Conservation (phyloP, 2,329 filamentous ascomycete species). For the Orbilia javanica region DNA sequence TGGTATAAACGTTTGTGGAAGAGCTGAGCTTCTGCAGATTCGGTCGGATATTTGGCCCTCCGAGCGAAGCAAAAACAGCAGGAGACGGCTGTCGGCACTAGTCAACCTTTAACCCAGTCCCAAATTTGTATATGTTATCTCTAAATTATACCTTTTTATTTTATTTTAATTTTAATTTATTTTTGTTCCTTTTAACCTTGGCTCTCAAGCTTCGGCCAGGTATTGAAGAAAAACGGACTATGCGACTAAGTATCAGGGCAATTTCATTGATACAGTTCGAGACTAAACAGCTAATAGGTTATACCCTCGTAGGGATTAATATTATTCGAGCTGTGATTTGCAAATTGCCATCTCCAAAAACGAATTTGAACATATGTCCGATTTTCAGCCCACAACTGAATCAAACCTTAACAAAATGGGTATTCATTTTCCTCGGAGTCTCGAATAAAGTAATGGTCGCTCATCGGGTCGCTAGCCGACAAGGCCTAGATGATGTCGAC, state of each 20-base stretch:
- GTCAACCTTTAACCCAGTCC: too few species aligned
- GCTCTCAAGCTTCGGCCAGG: not conserved
- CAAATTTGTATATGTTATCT: too few species aligned
- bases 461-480: not conserved
- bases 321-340: too few species aligned
- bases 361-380: not conserved
- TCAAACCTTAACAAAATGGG: not conserved
- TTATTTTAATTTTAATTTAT: too few species aligned
- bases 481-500: constrained; percentile 42
- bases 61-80: too few species aligned
- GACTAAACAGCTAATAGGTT: not conserved
- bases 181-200: not conserved
- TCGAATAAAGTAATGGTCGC: not conserved
- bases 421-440: not conserved
- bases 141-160: too few species aligned
- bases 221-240: not conserved
- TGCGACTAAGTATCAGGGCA: not conserved
- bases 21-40: too few species aligned
- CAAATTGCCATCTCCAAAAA: not conserved
- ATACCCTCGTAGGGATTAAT: too few species aligned
- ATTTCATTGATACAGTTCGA: not conserved
- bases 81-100: too few species aligned
- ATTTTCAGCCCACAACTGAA: not conserved
- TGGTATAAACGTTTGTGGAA: too few species aligned
- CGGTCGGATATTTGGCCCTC: too few species aligned